Percentiles rank a stretch among this genome's conserved stretches.
These are phyloP conservation scores for Taxawa tesnikishii DNA, from an alignment of 2,329 filamentous ascomycete species.

Conservation along the genomic window DNA sequence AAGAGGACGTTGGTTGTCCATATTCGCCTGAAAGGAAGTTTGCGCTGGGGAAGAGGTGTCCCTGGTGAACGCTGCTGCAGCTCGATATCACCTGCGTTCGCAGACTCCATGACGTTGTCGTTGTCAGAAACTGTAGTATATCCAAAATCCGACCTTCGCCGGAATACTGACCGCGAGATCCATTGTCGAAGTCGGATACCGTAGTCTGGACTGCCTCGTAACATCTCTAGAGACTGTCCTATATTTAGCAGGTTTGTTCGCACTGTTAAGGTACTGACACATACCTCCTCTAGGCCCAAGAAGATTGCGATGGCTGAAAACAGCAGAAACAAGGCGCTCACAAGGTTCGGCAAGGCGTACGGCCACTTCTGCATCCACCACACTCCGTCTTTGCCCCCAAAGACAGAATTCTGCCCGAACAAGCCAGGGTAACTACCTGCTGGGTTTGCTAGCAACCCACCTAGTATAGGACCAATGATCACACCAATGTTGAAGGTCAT, in stretches of 20 bases:
- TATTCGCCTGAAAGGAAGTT: constrained; percentile 32
- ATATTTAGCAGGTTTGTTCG: background rate
- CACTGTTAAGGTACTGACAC: too few relatives aligned
- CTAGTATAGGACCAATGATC: constrained; percentile 39
- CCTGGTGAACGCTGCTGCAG: constrained; percentile 16
- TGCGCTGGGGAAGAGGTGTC: constrained; percentile 14
- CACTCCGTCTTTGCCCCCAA: constrained; percentile 47
- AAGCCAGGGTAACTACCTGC: constrained; percentile 46
- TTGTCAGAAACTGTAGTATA: constrained; percentile 16
- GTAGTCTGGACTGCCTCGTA: constrained; percentile 26
- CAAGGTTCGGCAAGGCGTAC: constrained; percentile 57
- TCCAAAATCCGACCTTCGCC: constrained; percentile 12
- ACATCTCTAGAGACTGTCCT: constrained; percentile 26
- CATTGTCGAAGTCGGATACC: constrained; percentile 26
- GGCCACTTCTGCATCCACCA: constrained; percentile 54
- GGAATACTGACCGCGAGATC: constrained; percentile 22
- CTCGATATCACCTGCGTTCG: constrained; percentile 10
- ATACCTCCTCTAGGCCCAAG: constrained; percentile 51
- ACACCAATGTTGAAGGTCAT: constrained; percentile 56
- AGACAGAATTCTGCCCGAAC: constrained; percentile 47
- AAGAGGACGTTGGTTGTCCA: constrained; percentile 33
- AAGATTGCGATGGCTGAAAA: constrained; percentile 43
- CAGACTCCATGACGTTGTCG: constrained; percentile 13
- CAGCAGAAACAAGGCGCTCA: constrained; percentile 50
- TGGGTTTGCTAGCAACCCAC: constrained; percentile 58